These are phyloP conservation scores for Dovyalis caffra DNA, from an alignment of 345 rosid genomes.

Conservation along the genomic window DNA sequence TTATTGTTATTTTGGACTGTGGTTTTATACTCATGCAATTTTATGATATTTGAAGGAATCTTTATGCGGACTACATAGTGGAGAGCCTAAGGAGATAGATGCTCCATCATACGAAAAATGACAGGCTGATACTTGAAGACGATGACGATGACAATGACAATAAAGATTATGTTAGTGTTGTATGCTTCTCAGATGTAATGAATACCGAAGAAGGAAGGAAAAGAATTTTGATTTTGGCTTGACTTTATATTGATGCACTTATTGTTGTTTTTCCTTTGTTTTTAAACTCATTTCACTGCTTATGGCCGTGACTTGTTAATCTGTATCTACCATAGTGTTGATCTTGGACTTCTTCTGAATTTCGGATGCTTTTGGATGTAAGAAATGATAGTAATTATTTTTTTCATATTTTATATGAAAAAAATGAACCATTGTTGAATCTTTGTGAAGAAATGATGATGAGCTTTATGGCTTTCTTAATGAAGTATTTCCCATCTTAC, in stretches of 20 bases:
- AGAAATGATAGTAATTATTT: no score
- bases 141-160: conserved; percentile 8
- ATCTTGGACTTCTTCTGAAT: no score
- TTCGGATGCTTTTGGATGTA: no score
- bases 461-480: no score
- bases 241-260: not conserved
- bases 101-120: not conserved
- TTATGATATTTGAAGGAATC: conserved; percentile 19
- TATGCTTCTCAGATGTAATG: not conserved
- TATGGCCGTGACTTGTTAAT: not conserved
- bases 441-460: no score
- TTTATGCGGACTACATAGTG: conserved; percentile 31
- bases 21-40: not conserved
- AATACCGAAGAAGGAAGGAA: not conserved
- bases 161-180: not conserved
- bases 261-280: not conserved
- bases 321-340: no score
- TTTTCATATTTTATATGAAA: no score
- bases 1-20: not conserved
- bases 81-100: conserved; percentile 32
- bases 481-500: no score
- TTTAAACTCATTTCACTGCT: no score
- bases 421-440: no score
- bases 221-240: not conserved
- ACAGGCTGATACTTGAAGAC: not conserved